Base-by-base conservation (phyloP, 495 filamentous ascomycete genomes). In the Podospora australis region DNA sequence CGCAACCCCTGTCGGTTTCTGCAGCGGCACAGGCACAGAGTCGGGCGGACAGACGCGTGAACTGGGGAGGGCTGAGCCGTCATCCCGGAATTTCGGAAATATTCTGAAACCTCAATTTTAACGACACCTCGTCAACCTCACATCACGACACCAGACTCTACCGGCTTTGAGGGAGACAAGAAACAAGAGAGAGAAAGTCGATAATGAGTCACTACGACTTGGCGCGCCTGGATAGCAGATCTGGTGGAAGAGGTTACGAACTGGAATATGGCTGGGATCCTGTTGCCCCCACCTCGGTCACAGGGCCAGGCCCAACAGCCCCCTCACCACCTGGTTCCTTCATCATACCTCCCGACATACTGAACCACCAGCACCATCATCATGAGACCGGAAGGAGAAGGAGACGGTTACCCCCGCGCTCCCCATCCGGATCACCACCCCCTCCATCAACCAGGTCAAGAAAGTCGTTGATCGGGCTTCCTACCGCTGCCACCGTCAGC, bases 401-500 rank as follows among this genome's bases (percentile, higher is more conserved):
- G n/a, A n/a, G n/a, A 36, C 32, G 13, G n/a, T 13, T 17, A 16
- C 32, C 11, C 14, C 32, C 32, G 19, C 32, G 7, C 32, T 36
- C 32, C 32, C 32, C 14, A 36, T 36, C 32, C 32, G 32, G 32
- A n/a, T 17, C 32, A 36, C n/a, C 9, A 36, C 19, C 32, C 5
- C 32, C n/a, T 17, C 32, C n/a, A 36, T 36, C 32, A n/a, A n/a
- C n/a, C 32, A 17, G 14, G 32, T 16, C 32, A 6, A 17, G 32
- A 6, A 36, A 17, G 32, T 36, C 32, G n/a, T 6, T 36, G 32
- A 36, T 36, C 4, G 32, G 32, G 19, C 14, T 36, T n/a, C 32
- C 32, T 6, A n/a, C 48, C 5, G 32, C 49, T 20, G 50, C 50
- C 39, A 53, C 24, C 39, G 50, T 53, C 9, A 44, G 47, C 50